phyloP scores from a whole-genome alignment of 441 rosid species.

The Pelargonium fulgidum region DNA sequence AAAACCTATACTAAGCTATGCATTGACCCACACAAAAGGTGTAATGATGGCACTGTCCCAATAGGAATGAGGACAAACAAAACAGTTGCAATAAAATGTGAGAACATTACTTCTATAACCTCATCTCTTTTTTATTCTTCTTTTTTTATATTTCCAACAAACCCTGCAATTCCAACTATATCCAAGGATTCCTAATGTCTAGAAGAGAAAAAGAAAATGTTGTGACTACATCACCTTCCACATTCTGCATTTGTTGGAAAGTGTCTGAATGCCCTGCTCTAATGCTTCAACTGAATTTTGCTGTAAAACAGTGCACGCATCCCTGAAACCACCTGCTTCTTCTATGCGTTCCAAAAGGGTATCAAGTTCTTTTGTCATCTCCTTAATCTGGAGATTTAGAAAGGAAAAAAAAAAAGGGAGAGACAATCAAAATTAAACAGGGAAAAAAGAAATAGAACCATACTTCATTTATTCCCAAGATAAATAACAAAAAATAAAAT shows the following conservation, averaged over 20 bases:
- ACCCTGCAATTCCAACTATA: no score
- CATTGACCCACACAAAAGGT: no score
- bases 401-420: neutral
- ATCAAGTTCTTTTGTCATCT: constrained; percentile 73
- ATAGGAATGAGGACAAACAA: no score
- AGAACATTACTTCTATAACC: no score
- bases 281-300: constrained; percentile 55
- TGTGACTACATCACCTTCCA: constrained; percentile 46
- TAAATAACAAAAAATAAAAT: constrained; percentile 13
- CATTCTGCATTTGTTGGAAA: constrained; percentile 52
- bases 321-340: constrained; percentile 74
- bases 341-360: constrained; percentile 61
- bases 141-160: no score
- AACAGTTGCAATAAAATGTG: no score
- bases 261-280: constrained; percentile 53
- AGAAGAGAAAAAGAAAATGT: no score
- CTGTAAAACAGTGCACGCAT: constrained; percentile 64
- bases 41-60: no score
- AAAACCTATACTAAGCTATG: no score
- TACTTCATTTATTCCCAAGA: neutral
- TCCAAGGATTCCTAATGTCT: no score
- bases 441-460: neutral
- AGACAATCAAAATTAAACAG: neutral
- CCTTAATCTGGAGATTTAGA: constrained; percentile 54
- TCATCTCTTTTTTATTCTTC: no score